phyloP scores from a whole-genome alignment of 148 eudicot species.

The Limonium bicolor region DNA sequence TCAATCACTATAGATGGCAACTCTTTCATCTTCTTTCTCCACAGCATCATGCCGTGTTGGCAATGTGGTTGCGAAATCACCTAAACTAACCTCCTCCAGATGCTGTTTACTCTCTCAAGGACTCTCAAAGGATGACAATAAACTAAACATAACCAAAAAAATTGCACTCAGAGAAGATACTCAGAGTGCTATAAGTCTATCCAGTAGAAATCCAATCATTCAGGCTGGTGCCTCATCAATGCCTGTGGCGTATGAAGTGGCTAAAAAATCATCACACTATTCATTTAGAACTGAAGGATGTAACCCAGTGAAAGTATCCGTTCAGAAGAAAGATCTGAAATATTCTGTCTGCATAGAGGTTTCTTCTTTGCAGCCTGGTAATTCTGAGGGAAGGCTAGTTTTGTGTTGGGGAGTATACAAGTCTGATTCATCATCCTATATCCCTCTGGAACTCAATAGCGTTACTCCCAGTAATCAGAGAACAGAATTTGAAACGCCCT shows the following conservation, averaged over 20 bases:
- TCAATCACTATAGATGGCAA: constrained; percentile 22
- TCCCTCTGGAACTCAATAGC: constrained; percentile 37
- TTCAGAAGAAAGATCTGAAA: constrained; percentile 29
- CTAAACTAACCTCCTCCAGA: constrained; percentile 12
- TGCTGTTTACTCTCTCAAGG: constrained; percentile 8
- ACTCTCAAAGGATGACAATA: constrained; percentile 10
- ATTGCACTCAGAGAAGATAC: constrained; percentile 7
- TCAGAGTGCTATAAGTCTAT: constrained; percentile 5
- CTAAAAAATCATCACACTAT: constrained; percentile 26
- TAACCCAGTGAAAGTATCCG: constrained; percentile 56
- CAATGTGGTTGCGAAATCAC: constrained; percentile 11
- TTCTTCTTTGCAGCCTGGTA: constrained; percentile 18
- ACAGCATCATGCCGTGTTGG: constrained; percentile 14
- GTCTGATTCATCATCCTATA: constrained; percentile 54
- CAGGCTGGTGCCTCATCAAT: constrained; percentile 24
- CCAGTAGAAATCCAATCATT: constrained; percentile 11
- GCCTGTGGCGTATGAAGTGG: constrained; percentile 19
- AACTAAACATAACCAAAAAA: constrained; percentile 10
- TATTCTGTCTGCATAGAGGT: constrained; percentile 51
- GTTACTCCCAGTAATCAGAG: constrained; percentile 13
- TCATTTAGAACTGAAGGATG: constrained; percentile 48
- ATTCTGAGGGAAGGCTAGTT: constrained; percentile 22
- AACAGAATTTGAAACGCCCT: constrained; percentile 28
- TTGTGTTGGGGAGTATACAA: constrained; percentile 74
- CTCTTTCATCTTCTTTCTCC: constrained; percentile 18